Base-by-base conservation (phyloP, 306 rosid species). In the Trifolium pratense region DNA sequence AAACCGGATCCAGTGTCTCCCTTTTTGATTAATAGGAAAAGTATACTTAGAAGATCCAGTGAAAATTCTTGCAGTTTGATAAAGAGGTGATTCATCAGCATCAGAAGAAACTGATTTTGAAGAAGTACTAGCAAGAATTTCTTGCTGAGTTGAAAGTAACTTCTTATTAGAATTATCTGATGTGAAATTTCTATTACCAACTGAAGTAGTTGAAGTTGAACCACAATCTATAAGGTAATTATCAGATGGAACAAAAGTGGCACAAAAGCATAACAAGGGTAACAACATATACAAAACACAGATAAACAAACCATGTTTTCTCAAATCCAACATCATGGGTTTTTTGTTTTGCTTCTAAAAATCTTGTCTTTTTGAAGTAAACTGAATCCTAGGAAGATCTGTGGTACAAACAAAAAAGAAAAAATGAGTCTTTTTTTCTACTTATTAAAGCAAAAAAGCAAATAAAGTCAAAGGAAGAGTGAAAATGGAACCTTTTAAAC, bases 1-100 rank as follows among this genome's bases (percentile, higher is more conserved):
- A 42, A 92, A 89, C 63, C 96, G 96, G 87, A 92, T 90, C 98
- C 96, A 92, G 78, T 90, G 95, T 64, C 98, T 88, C n/a, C 96
- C 98, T 25, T 63, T 23, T 59, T 79, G 84, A 16, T 53, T 26
- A 31, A 90, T 86, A 12, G 91, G 23, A 37, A 92, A 92, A 20
- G 85, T 83, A 86, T 84, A 92, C 66, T 86, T 82, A 23, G 98
- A 88, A 52, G 89, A 39, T 72, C 75, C 89, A 34, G 72, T 83
- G 64, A 92, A 90, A 68, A 92, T 49, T 84, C 98, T 86, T 1
- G 95, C 96, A 5, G 98, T 92, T 72, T 78, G 73, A 71, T 87
- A 90, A 42, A 92, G 90, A 49, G 56, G 53, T 0, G 89, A 80
- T 66, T 59, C 82, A 12, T 64, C 69, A 63, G 78, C 79, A 73